Base-by-base conservation (phyloP, 495 filamentous ascomycete genomes). In the Bathelium albidoporum region DNA sequence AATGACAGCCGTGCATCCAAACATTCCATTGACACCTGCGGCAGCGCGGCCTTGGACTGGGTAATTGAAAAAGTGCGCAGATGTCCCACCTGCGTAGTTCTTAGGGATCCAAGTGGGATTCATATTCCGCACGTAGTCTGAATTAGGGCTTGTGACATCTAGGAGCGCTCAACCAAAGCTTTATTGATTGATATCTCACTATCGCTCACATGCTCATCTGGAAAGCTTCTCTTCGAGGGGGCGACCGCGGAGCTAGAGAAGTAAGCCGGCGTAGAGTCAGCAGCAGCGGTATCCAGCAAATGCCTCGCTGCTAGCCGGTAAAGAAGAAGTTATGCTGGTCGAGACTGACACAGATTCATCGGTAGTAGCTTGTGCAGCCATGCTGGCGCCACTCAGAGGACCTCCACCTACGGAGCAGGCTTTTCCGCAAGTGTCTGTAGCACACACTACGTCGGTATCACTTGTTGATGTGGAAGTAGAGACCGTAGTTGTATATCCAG, bases 341-440 rank as follows among this genome's bases (percentile, higher is more conserved):
- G 59, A 32, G 53, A 65, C 62, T 22, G 59, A 65, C 32, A 60
- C 63, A 62, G 59, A 65, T 3, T 65, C 10, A 43, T 65, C 63
- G 62, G 63, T 52, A n/a, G 58, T 44, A 65, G 63, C 22, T 45
- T 62, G 24, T 3, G 32, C 24, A 62, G 3, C 44, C 59, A 58
- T 58, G 31, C 59, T 62, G 36, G 39, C 63, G 29, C 36, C 60
- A n/a, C 63, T 65, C 18, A 62, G 43, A 52, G 63, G 36, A 22
- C 59, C 63, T 53, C 34, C 29, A 44, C 26, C 22, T 36, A 36
- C 55, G 22, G 63, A 53, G 61, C 63, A 65, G 55, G 59, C 1
- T n/a, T 53, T 20, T 3, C 63, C 63, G 22, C 63, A 65, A 60
- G 63, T 62, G 32, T 26, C 63, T 18, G 59, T 52, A 44, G 63